These are phyloP conservation scores for Lobulomyces angularis DNA, from an alignment of 192 early-diverging fungal genomes.

Conservation along the genomic window DNA sequence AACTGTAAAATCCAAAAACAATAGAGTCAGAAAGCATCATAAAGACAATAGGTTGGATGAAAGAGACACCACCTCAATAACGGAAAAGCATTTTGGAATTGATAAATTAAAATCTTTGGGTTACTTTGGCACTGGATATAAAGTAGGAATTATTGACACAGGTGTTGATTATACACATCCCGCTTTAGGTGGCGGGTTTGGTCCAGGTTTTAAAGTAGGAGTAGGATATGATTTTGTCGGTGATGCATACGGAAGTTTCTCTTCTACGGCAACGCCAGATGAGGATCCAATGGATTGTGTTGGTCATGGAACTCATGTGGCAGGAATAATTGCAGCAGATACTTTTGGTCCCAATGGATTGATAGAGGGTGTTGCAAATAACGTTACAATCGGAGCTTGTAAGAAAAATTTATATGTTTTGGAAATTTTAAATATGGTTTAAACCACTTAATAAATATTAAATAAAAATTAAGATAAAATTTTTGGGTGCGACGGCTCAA, in stretches of 20 bases:
- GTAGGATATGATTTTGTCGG: constrained; percentile 29
- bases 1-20: too few species aligned
- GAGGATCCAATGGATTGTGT: constrained; percentile 28
- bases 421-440: background rate
- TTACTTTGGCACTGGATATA: constrained; percentile 1
- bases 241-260: constrained; percentile 16
- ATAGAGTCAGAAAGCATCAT: too few species aligned
- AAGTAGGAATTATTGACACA: constrained; percentile 36
- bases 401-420: too few species aligned
- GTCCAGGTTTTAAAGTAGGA: constrained; percentile 22
- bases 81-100: too few species aligned
- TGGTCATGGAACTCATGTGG: constrained; percentile 38
- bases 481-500: background rate
- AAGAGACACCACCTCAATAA: too few species aligned
- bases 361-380: constrained; percentile 4
- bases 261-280: constrained; percentile 13
- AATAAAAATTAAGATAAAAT: constrained; percentile 3
- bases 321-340: constrained; percentile 30
- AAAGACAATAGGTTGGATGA: too few species aligned
- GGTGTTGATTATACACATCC: constrained; percentile 40
- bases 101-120: too few species aligned
- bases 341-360: constrained; percentile 1
- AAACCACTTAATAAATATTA: background rate
- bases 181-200: constrained; percentile 31
- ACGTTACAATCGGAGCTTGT: constrained; percentile 4